These are phyloP conservation scores for Uronychia binucleata DNA, from an alignment of 73 alveolate genomes.

Conservation along the genomic window DNA sequence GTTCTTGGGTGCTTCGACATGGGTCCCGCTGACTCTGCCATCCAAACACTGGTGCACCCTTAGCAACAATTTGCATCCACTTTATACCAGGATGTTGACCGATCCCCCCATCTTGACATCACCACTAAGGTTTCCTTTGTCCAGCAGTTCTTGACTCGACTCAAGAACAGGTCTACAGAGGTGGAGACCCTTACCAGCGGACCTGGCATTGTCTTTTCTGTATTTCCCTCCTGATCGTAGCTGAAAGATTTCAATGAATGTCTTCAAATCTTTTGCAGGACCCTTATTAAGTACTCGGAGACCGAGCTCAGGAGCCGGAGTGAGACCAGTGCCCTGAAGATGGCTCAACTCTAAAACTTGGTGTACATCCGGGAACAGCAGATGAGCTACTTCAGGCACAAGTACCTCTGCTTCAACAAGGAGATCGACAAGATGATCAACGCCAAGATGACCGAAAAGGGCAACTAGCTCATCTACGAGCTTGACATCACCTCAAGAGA, in stretches of 20 bases:
- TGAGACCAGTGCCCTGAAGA: conserved; percentile 30
- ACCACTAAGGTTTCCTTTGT: conserved; percentile 45
- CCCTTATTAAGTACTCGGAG: conserved; percentile 36
- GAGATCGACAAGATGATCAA: conserved; percentile 28
- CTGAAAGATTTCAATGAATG: conserved; percentile 56
- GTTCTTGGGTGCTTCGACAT: conserved; percentile 28
- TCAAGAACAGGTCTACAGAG: conserved; percentile 43
- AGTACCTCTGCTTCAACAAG: conserved; percentile 19
- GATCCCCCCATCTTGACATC: conserved; percentile 34
- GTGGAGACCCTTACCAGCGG: conserved; percentile 58
- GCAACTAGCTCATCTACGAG: conserved; percentile 47
- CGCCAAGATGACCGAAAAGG: conserved; percentile 34
- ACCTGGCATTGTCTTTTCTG: conserved; percentile 46
- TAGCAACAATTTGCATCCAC: conserved; percentile 37
- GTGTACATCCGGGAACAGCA: conserved; percentile 34
- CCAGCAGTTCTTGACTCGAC: conserved; percentile 31
- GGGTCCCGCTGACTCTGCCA: conserved; percentile 30
- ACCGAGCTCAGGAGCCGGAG: conserved; percentile 27
- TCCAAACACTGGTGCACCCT: conserved; percentile 27
- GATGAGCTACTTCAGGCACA: conserved; percentile 21
- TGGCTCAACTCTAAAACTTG: conserved; percentile 20
- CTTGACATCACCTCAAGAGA: conserved; percentile 41
- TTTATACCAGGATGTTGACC: conserved; percentile 14
- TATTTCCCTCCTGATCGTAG: neutral
- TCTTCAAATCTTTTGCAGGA: conserved; percentile 27